Conservation (phyloP, 139 green algal species). For the Pedinophyceae sp. region DNA sequence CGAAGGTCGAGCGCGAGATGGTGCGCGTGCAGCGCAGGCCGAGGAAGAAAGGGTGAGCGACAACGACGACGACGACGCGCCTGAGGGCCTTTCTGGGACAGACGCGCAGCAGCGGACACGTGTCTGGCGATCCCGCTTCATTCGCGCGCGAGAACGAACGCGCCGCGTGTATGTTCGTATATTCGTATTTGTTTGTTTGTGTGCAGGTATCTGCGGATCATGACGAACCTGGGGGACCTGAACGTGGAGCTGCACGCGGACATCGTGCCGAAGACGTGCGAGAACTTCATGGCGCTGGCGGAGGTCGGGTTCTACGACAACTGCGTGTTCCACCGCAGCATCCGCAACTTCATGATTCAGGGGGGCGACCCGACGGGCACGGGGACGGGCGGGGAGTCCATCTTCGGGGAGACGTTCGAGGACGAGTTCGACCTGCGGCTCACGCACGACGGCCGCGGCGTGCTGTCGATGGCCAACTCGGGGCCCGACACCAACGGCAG, state of each 20-base stretch:
- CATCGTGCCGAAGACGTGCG: conserved; percentile 65
- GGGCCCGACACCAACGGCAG: conserved; percentile 53
- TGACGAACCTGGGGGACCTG: conserved; percentile 66
- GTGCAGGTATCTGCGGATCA: conserved; percentile 47
- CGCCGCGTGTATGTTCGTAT: too few species aligned
- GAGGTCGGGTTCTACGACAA: conserved; percentile 79
- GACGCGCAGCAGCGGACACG: too few species aligned
- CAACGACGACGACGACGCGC: too few species aligned
- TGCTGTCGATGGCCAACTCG: conserved; percentile 91
- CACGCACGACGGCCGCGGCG: conserved; percentile 47
- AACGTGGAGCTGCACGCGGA: conserved; percentile 88
- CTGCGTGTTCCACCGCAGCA: conserved; percentile 76
- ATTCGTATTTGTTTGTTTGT: too few species aligned
- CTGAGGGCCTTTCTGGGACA: too few species aligned
- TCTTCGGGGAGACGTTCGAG: conserved; percentile 68
- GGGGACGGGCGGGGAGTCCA: conserved; percentile 75
- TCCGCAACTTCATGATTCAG: conserved; percentile 95
- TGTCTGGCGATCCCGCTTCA: too few species aligned
- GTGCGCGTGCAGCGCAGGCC: conserved; percentile 50
- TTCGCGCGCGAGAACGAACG: too few species aligned
- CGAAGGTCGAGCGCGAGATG: conserved; percentile 30
- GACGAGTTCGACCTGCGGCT: conserved; percentile 33
- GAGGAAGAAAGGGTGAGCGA: conserved; percentile 72
- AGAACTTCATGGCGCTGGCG: conserved; percentile 89
- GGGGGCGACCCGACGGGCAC: conserved; percentile 91